These are phyloP conservation scores for Pinus taeda DNA, from an alignment of 75 land plant species.

Conservation along the genomic window DNA sequence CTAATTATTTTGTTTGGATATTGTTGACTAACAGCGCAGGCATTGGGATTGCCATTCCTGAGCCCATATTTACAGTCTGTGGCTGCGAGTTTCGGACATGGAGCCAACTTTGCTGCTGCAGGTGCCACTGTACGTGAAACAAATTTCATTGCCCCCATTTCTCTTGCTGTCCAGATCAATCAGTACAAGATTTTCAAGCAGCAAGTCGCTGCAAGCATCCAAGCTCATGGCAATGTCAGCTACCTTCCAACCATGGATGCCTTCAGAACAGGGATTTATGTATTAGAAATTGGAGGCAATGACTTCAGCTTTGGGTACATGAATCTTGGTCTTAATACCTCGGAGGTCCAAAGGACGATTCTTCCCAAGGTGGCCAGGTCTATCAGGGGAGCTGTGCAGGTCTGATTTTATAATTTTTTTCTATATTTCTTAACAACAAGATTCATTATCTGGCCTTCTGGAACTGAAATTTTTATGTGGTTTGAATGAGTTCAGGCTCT, in stretches of 20 bases:
- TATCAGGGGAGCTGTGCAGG: conserved; percentile 5
- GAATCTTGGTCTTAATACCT: neutral
- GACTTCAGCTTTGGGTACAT: neutral
- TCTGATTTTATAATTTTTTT: neutral
- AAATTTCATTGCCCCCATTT: conserved; percentile 25
- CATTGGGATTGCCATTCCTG: conserved; percentile 44
- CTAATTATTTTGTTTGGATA: no score
- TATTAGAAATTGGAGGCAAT: neutral
- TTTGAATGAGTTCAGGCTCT: conserved; percentile 32
- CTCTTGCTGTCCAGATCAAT: conserved; percentile 19
- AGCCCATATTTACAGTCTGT: conserved; percentile 50
- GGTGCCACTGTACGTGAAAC: conserved; percentile 40
- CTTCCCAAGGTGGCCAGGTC: conserved; percentile 6
- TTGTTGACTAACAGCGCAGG: no score
- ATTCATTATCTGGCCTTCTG: no score
- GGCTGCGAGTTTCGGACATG: conserved; percentile 53
- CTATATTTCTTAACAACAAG: no score
- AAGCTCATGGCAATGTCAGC: neutral
- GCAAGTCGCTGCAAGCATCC: conserved; percentile 4
- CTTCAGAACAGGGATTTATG: neutral
- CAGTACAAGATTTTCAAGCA: conserved; percentile 29
- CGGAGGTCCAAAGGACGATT: neutral
- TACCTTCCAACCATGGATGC: neutral
- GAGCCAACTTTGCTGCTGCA: conserved; percentile 76
- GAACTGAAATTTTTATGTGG: neutral